Percentiles rank a stretch among this genome's conserved stretches.
Conservation (phyloP, 805 yeast genomes). For the Candida lessepsii region DNA sequence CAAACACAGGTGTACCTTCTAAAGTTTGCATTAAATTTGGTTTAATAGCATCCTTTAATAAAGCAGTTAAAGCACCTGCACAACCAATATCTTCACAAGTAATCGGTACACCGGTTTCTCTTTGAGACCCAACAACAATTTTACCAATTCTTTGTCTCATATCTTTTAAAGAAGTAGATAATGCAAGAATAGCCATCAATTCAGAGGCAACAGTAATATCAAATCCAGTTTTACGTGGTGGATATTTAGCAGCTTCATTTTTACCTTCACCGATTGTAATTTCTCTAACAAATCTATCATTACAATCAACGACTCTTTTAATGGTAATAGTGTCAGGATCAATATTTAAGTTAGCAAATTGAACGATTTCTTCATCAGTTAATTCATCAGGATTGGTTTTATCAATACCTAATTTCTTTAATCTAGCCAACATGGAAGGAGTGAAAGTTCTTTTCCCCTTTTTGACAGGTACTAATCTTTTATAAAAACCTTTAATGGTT, state of each 20-base stretch:
- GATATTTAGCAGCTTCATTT: constrained; percentile 77
- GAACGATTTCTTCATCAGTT: constrained; percentile 68
- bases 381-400: constrained; percentile 79
- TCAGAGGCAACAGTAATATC: constrained; percentile 97
- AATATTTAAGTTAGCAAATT: constrained; percentile 81
- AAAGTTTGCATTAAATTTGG: constrained; percentile 86
- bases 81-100: constrained; percentile 84
- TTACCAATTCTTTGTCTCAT: constrained; percentile 85
- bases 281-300: constrained; percentile 87
- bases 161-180: constrained; percentile 74
- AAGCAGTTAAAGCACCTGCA: constrained; percentile 83
- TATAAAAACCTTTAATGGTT: constrained; percentile 71
- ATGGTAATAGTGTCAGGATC: constrained; percentile 89
- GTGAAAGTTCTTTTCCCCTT: constrained; percentile 80
- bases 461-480: constrained; percentile 81
- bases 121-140: constrained; percentile 83
- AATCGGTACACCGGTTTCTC: constrained; percentile 64
- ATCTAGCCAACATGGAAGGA: constrained; percentile 71
- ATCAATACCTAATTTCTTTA: constrained; percentile 75
- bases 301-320: constrained; percentile 91
- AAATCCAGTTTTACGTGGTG: constrained; percentile 83
- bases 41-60: constrained; percentile 77
- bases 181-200: constrained; percentile 92
- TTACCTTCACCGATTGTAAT: constrained; percentile 89
- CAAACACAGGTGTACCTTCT: constrained; percentile 85